Conservation (phyloP, 352 stramenopile genomes). For the Phytophthora macrochlamydospora region DNA sequence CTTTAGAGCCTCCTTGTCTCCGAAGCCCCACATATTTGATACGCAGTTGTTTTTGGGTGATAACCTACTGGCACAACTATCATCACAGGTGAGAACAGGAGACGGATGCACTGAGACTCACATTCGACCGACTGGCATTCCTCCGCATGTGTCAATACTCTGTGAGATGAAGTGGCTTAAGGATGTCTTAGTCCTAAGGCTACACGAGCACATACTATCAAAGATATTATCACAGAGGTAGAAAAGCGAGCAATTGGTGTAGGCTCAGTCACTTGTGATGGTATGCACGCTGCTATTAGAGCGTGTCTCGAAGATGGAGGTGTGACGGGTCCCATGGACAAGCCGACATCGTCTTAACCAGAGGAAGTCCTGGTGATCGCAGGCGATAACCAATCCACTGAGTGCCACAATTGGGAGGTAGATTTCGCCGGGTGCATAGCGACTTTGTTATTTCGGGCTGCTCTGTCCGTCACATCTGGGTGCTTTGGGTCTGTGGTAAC, state of each 20-base stretch:
- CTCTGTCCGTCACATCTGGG: constrained; percentile 4
- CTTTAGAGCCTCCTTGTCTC: not conserved
- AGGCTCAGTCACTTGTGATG: constrained; percentile 8
- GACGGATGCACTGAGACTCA: not conserved
- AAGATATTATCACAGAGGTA: constrained; percentile 11
- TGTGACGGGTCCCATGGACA: not conserved
- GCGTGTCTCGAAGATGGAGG: constrained; percentile 1
- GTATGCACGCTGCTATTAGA: constrained; percentile 1
- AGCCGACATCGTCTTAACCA: not conserved
- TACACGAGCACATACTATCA: not conserved
- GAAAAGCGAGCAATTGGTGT: constrained; percentile 16
- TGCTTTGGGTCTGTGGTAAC: constrained; percentile 12
- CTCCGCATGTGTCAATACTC: constrained; percentile 7
- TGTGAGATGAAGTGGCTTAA: constrained; percentile 14
- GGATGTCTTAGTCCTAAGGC: not conserved
- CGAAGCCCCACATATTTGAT: not conserved
- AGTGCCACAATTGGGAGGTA: constrained; percentile 5
- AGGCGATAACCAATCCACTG: no score
- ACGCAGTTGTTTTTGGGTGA: constrained; percentile 1
- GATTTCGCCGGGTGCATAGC: constrained; percentile 8
- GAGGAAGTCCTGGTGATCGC: not conserved
- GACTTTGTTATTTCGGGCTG: constrained; percentile 12
- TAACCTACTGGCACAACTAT: not conserved
- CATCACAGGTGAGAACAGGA: not conserved
- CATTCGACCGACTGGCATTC: constrained; percentile 6